Conservation (phyloP, 1,139 yeast species). For the Debaryomyces sp. region DNA sequence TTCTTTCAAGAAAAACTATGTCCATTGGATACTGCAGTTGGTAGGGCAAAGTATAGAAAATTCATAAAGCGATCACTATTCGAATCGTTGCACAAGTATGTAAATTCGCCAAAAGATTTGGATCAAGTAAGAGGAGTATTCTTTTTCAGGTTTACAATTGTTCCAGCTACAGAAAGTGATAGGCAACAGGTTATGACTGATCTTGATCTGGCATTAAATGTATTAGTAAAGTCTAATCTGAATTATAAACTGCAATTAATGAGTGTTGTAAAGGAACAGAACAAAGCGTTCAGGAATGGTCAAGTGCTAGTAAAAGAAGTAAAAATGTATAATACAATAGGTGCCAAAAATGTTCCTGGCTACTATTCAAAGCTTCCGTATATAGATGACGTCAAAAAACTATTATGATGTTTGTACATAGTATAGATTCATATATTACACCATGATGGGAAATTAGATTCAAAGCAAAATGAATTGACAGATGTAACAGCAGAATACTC, state of each 20-base stretch:
- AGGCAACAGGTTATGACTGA: constrained; percentile 26
- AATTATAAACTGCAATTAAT: constrained; percentile 15
- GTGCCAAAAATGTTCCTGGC: constrained; percentile 66
- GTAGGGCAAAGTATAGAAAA: constrained; percentile 31
- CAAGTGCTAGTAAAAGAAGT: constrained; percentile 36
- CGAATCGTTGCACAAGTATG: constrained; percentile 20
- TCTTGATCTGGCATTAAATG: constrained; percentile 31
- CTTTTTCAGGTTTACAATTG: constrained; percentile 33
- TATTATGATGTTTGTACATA: constrained; percentile 4
- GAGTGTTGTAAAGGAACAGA: constrained; percentile 16
- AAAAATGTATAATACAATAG: constrained; percentile 51
- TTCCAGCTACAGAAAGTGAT: constrained; percentile 41
- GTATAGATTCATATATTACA: constrained; percentile 17
- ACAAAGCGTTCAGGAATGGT: constrained; percentile 6
- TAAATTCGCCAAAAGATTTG: constrained; percentile 14
- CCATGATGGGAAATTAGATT: constrained; percentile 46
- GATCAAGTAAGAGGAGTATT: constrained; percentile 44
- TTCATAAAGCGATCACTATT: constrained; percentile 28
- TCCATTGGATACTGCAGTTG: constrained; percentile 40
- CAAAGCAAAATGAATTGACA: constrained; percentile 23
- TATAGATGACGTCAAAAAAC: constrained; percentile 8
- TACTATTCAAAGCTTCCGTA: constrained; percentile 28
- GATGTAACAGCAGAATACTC: constrained; percentile 22
- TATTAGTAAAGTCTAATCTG: constrained; percentile 22
- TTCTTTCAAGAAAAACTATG: constrained; percentile 28